Base-by-base conservation (phyloP, 2,329 filamentous ascomycete species). In the Cercospora citrullina region DNA sequence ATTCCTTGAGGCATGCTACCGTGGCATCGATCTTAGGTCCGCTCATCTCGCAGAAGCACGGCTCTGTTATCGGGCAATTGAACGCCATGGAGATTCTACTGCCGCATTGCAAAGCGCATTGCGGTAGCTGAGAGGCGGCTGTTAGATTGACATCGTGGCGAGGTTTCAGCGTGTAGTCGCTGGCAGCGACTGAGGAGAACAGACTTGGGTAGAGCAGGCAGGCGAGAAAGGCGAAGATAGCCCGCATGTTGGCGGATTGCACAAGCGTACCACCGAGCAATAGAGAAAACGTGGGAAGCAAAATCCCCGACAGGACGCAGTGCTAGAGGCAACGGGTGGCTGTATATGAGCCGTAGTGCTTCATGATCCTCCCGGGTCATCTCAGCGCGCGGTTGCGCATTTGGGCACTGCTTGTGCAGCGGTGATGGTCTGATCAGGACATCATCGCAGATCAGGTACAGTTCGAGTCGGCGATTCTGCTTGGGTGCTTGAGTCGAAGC, bases 1-100 rank as follows among this genome's bases (percentile, higher is more conserved):
- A 64, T 2, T 26, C n/a, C 30, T 5, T 36, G n/a, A 64, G 63
- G 31, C 62, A 64, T 18, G 51, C 48, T 12, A 23, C 33, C 36
- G 58, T 33, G 16, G 63, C 63, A 58, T 64, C 31, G 33, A 60
- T 33, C 21, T 64, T 53, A 1, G 63, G 63, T 36, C 63, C 51
- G 8, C 18, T n/a, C 14, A 36, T 60, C 2, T 58, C 31, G 14
- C 53, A 64, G 53, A 48, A 64, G 10, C 63, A 64, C 9, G 63
- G 63, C n/a, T 64, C 63, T 26, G 53, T 64, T 8, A 53, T 30
- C 14, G 28, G 62, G n/a, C 62, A 64, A 16, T 48, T 18, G 33
- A 58, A 45, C 2, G 63, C 53, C 36, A 33, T 36, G n/a, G 57
- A 31, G 21, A 64, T 45, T 30, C 63, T 53, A 9, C 31, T 23